Evolutionary conservation across 2,329 filamentous ascomycete species (phyloP).

Genomic region (Chaetomiaceae sp.): DNA sequence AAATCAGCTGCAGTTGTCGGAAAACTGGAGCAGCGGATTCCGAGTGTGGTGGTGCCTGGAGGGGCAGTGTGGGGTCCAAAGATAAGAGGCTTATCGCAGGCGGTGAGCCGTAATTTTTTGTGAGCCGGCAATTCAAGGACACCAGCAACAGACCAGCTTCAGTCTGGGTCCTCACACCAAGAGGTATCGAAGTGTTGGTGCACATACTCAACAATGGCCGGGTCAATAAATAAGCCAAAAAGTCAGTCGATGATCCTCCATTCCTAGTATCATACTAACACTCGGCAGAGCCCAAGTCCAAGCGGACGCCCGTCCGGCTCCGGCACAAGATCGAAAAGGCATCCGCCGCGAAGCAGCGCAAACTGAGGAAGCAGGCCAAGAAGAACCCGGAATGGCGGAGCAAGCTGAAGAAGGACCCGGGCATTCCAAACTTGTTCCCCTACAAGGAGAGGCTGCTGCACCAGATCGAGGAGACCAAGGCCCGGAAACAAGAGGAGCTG

Average conservation of each 20-base stretch:
- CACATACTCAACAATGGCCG: conserved; percentile 41
- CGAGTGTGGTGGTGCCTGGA: too few relatives aligned
- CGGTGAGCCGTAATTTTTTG: conserved; percentile 23
- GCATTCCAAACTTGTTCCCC: conserved; percentile 94
- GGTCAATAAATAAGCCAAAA: conserved; percentile 52
- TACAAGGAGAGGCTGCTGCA: conserved; percentile 95
- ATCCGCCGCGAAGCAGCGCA: conserved; percentile 83
- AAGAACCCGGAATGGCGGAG: conserved; percentile 97
- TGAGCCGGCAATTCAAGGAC: too few relatives aligned
- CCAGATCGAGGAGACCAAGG: conserved; percentile 86
- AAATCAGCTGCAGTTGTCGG: not conserved
- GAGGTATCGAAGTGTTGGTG: not conserved
- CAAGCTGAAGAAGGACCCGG: conserved; percentile 94
- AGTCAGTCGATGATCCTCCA: conserved; percentile 36
- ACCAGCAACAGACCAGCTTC: too few relatives aligned
- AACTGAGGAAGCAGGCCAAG: conserved; percentile 82
- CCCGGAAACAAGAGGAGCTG: conserved; percentile 75
- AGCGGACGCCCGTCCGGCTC: conserved; percentile 83
- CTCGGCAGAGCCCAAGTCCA: conserved; percentile 91
- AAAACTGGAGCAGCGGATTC: not conserved
- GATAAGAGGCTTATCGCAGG: conserved; percentile 23
- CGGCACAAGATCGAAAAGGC: conserved; percentile 96
- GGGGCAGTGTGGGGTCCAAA: conserved; percentile 16
- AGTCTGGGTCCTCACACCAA: too few relatives aligned
- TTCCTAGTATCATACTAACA: not conserved